Evolutionary conservation across 352 stramenopile species (phyloP).

Genomic region (Pythium rishiriense): DNA sequence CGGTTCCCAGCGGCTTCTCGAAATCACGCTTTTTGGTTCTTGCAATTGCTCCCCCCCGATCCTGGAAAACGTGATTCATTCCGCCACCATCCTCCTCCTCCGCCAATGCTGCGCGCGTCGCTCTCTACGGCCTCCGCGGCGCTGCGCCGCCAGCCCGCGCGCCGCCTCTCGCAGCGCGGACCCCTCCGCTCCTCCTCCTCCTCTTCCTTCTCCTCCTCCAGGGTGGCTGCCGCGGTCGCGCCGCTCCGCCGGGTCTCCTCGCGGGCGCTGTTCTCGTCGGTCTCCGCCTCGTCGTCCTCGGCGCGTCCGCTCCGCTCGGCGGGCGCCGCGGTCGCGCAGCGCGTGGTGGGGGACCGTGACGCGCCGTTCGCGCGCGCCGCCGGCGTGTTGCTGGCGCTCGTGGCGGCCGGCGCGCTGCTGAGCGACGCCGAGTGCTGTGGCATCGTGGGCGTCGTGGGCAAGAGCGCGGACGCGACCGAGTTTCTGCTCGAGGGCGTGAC

Average conservation of each 20-base stretch:
- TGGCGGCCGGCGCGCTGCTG: conserved; percentile 25
- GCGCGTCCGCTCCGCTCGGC: background rate
- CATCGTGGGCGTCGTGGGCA: conserved; percentile 78
- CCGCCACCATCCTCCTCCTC: background rate
- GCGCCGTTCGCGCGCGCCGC: conserved; percentile 16
- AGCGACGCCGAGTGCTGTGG: conserved; percentile 56
- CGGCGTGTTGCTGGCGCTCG: conserved; percentile 24
- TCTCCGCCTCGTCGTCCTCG: background rate
- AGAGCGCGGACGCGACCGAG: conserved; percentile 63
- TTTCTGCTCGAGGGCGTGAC: conserved; percentile 88
- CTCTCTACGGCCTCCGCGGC: conserved; percentile 3
- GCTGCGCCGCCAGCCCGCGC: conserved; percentile 16
- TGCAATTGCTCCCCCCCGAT: no score
- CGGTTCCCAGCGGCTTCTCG: background rate
- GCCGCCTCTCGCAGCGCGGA: background rate
- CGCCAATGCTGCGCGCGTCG: conserved; percentile 13
- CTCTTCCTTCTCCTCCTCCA: background rate
- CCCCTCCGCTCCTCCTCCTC: background rate
- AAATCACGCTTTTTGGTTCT: background rate
- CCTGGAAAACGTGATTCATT: background rate
- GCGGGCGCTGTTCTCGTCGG: background rate
- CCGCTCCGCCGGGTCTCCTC: background rate
- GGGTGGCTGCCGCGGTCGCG: no score
- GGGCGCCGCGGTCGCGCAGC: conserved; percentile 9
- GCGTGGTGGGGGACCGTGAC: conserved; percentile 7